Percentiles rank a stretch among this genome's conserved stretches.
Conservation (phyloP, 371 early-diverging fungal species). For the Mucor velutinosus region DNA sequence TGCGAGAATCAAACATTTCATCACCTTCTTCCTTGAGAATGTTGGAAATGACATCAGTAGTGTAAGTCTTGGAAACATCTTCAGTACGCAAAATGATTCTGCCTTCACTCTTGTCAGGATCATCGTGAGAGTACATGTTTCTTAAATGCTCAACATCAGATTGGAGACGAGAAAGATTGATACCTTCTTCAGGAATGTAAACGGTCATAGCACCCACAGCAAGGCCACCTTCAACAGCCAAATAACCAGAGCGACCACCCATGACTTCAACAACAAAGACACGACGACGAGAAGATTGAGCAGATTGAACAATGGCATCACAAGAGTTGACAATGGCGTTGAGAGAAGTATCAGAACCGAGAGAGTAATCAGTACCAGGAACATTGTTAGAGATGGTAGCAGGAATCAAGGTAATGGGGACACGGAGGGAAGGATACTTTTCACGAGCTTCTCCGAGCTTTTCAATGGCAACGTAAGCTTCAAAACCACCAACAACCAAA, state of each 20-base stretch:
- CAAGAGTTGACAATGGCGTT: slow-evolving; percentile 95
- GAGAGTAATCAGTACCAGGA: slow-evolving; percentile 95
- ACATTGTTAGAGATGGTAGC: slow-evolving; percentile 99
- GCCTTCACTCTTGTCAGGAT: slow-evolving; percentile 73
- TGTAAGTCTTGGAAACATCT: slow-evolving; percentile 81
- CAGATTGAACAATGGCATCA: slow-evolving; percentile 93
- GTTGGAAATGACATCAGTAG: slow-evolving; percentile 86
- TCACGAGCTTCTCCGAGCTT: slow-evolving; percentile 71
- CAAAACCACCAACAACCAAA: slow-evolving; percentile 96
- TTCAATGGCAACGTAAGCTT: slow-evolving; percentile 84
- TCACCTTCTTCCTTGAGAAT: slow-evolving; percentile 95
- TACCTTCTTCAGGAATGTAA: slow-evolving; percentile 96
- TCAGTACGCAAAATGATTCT: slow-evolving; percentile 87
- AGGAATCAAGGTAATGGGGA: slow-evolving; percentile 95
- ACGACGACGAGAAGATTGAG: slow-evolving; percentile 87
- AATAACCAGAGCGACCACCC: slow-evolving; percentile 96
- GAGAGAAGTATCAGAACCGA: slow-evolving; percentile 97
- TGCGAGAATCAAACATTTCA: slow-evolving; percentile 89
- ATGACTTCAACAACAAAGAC: slow-evolving; percentile 99
- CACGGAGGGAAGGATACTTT: slow-evolving; percentile 86
- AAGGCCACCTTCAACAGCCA: slow-evolving; percentile 92
- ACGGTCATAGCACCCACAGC: slow-evolving; percentile 91
- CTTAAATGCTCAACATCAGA: slow-evolving; percentile 84
- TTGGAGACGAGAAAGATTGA: slow-evolving; percentile 78
- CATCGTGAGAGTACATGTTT: slow-evolving; percentile 74